Evolutionary conservation across 345 rosid species (phyloP).

Genomic region (Euphorbia tirucalli): DNA sequence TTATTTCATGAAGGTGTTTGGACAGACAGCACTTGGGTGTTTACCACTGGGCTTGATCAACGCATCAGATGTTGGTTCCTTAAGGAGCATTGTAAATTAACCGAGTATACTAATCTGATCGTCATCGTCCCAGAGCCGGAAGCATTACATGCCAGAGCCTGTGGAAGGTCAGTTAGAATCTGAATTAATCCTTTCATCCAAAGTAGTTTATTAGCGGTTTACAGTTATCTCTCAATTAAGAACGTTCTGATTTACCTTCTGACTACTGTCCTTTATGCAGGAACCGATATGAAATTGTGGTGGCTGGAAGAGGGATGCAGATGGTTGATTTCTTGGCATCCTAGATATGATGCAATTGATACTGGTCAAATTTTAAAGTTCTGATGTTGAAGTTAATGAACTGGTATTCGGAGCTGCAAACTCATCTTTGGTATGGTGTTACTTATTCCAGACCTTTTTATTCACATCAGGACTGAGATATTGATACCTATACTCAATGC

Average conservation of each 20-base stretch:
- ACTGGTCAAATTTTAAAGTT: not conserved
- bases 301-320: conserved; percentile 95
- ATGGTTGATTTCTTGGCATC: conserved; percentile 55
- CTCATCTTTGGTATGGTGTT: not conserved
- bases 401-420: not conserved
- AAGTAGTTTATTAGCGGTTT: not conserved
- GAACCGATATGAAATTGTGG: conserved; percentile 66
- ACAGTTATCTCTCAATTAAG: not conserved
- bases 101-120: conserved; percentile 52
- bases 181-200: not conserved
- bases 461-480: not conserved
- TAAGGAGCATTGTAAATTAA: conserved; percentile 43
- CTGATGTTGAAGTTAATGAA: not conserved
- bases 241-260: not conserved
- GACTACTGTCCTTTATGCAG: conserved; percentile 30
- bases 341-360: not conserved
- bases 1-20: conserved; percentile 62
- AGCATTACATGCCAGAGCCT: conserved; percentile 70
- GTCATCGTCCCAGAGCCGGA: conserved; percentile 92
- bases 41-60: conserved; percentile 97
- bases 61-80: conserved; percentile 80
- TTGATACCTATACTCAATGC: not conserved
- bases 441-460: not conserved
- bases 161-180: conserved; percentile 48
- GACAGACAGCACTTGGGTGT: conserved; percentile 85